Base-by-base conservation (phyloP, 2,329 filamentous ascomycete genomes). In the Blumeria hordei region DNA sequence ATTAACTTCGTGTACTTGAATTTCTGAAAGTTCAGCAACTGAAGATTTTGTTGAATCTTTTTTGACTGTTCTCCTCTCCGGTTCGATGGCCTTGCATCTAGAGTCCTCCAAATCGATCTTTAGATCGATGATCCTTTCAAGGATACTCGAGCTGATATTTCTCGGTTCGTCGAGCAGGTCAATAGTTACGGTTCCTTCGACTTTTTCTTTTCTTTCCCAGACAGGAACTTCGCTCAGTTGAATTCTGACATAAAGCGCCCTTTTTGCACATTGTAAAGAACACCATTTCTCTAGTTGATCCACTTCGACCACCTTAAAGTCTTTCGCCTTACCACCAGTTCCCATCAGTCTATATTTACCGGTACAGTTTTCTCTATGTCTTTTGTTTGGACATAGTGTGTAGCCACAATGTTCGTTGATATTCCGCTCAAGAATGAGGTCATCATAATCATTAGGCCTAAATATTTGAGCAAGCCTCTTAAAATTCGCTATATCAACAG, bases 221-320 rank as follows among this genome's bases (percentile, higher is more conserved):
- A 85, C 85, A 0, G 88, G 86, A 58, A 83, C 81, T 64, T 92
- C 84, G 60, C 77, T 82, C 41, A 96, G 75, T 71, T 98, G 92
- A 28, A 93, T 84, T 64, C 88, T 85, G 61, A 96, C 74, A 67
- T 88, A 94, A 60, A 94, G 72, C 2, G 85, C 88, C 52, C 85
- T 75, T 59, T 78, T 77, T 1, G 85, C 85, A 69, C 92, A 98
- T 41, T 73, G 74, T 55, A 81, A 74, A 0, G 81, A 85, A 67
- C 92, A 98, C 86, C 88, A 98, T 68, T 81, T 83, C 69, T 92
- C 85, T 14, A 88, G 68, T 63, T 86, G 79, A 60, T 79, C 77
- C 54, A 75, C 77, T 57, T 78, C 75, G 32, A 93, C 79, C 51
- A 94, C 82, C 59, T 74, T 74, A 55, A 78, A 78, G 55, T 77